Base-by-base conservation (phyloP, 164 flowering plant genomes). In the Dillenia suffruticosa region DNA sequence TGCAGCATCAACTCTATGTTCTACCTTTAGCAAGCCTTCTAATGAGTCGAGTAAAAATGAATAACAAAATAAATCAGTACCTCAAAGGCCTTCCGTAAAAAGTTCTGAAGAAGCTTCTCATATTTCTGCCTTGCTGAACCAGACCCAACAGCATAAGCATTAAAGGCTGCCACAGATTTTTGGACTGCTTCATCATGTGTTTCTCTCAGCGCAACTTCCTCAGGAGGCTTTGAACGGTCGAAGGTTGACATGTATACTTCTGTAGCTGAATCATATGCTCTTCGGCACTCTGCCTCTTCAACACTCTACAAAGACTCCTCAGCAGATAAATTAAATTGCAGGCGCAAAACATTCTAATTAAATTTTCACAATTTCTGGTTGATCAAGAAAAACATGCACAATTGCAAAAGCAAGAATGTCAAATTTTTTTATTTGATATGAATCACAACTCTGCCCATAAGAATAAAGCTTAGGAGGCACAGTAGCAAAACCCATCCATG, bases 221-320 rank as follows among this genome's bases (percentile, higher is more conserved):
- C 99, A 44, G 97, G 86, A 57, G 91, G 94, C 77, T 83, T 90
- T 51, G 94, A 78, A 63, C 93, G 90, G 70, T 95, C 98, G 82
- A 95, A 90, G 40, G 83, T 59, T 51, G 96, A 79, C 97, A 80
- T 84, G 68, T 92, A 95, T 55, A 63, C 77, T 61, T 95, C 98
- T 48, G 88, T 66, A 58, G 95, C 97, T 56, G 73, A 58, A 59
- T 95, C 99, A 76, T 72, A 92, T 46, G 98, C 98, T 70, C 84
- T 81, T 24, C 93, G 79, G 72, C 99, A 92, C 79, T 92, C 99
- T 63, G 95, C 80, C 80, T 95, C 99, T 82, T 95, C 99, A 74
- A 95, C 97, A 80, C 95, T 95, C 99, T 95, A 80, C 61, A 78
- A 53, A 63, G 59, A 32, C 40, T 32, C 40, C 40, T 32, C 40